Evolutionary conservation across 306 rosid genomes (phyloP).

Genomic region (Astragalus membranaceus): DNA sequence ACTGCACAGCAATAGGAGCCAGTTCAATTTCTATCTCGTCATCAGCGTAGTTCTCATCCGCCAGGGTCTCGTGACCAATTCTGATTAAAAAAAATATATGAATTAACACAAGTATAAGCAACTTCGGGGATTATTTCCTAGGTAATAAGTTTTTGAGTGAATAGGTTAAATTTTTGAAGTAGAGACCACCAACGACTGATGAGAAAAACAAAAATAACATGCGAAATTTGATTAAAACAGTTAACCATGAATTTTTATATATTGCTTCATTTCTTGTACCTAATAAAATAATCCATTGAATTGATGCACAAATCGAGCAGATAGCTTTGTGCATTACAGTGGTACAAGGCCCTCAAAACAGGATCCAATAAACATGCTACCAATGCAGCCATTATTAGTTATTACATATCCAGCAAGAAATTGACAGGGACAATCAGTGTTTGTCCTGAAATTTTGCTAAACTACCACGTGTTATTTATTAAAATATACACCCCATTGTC

Average conservation of each 20-base stretch:
- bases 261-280: constrained; percentile 6
- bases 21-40: constrained; percentile 80
- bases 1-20: constrained; percentile 89
- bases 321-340: neutral
- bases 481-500: too few species aligned
- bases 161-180: neutral
- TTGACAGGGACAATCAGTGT: neutral
- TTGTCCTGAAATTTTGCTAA: neutral
- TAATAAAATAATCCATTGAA: neutral
- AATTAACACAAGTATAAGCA: constrained; percentile 16
- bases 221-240: neutral
- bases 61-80: constrained; percentile 74
- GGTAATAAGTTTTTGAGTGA: neutral
- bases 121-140: neutral
- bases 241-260: neutral
- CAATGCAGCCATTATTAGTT: neutral
- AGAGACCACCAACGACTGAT: neutral
- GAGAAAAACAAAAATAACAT: neutral
- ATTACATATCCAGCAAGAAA: neutral
- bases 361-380: neutral
- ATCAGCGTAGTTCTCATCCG: constrained; percentile 74
- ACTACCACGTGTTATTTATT: neutral
- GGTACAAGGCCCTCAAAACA: constrained; percentile 7
- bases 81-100: constrained; percentile 35
- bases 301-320: neutral